Evolutionary conservation across 495 filamentous ascomycete genomes (phyloP), one percentile per base, ranked within the genome.

Genomic region (Trichoderma reesei): DNA sequence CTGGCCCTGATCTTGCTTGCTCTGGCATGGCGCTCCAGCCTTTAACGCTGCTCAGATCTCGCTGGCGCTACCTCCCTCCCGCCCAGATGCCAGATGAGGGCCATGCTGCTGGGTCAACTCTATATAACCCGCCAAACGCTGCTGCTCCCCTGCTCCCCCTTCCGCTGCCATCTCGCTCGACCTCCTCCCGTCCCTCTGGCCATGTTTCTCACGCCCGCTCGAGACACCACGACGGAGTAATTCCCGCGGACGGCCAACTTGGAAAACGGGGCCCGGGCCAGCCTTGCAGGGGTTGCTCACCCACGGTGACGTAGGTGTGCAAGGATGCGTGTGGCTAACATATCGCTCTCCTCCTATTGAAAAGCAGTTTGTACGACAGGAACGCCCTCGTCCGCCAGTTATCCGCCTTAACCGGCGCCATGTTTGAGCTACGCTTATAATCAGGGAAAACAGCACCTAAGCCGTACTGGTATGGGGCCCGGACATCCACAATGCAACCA

Each of bases 41-140:
- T 7, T 56, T 56, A 33, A n/a, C 20, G 51, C 20, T 56, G 20
- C 9, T 56, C 51, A 26, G 51, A 56, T 56, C 51, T 56, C 31
- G 31, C 16, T 56, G 34, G 34, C 51, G 51, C 51, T 56, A 34
- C 51, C 51, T 56, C 51, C 51, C 51, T 56, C 51, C 51, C 51
- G 31, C 51, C 51, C 11, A 31, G 20, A 31, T n/a, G n/a, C n/a
- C n/a, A n/a, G n/a, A n/a, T n/a, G n/a, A n/a, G 34, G 51, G 51
- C 31, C 51, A 56, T 56, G 51, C 51, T 56, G 51, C 51, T 56
- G 51, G 51, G n/a, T 56, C 51, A 56, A 56, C 51, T 56, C n/a
- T 56, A 56, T 33, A 33, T 56, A 56, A 11, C 31, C 51, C 34
- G 20, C 51, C 51, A 26, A 34, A 33, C 20, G 26, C 51, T 56